Evolutionary conservation across 805 yeast species (phyloP).

Genomic region (Spathaspora girioi): DNA sequence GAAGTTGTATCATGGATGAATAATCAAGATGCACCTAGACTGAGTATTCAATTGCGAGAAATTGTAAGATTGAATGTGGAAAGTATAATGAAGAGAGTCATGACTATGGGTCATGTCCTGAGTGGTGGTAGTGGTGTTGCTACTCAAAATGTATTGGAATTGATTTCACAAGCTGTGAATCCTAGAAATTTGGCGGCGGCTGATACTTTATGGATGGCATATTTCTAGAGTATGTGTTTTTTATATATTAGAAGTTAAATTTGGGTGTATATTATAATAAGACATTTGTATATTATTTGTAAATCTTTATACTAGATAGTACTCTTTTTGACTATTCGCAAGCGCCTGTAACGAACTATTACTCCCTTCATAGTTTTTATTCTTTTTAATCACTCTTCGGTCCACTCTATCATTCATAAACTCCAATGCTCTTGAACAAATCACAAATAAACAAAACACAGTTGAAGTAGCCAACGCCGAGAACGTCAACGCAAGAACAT

Average conservation of each 20-base stretch:
- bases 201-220: constrained; percentile 95
- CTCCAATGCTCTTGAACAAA: constrained; percentile 13
- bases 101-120: constrained; percentile 58
- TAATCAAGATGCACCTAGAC: constrained; percentile 68
- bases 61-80: constrained; percentile 88
- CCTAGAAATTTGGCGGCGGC: constrained; percentile 90
- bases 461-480: constrained; percentile 12
- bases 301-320: constrained; percentile 2
- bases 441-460: constrained; percentile 8
- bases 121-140: constrained; percentile 75
- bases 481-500: constrained; percentile 14
- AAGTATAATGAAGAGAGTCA: constrained; percentile 70
- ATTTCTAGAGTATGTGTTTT: constrained; percentile 44
- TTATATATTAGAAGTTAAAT: not conserved
- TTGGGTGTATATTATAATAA: too few relatives aligned
- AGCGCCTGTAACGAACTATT: constrained; percentile 1
- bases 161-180: constrained; percentile 91
- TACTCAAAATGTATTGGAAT: constrained; percentile 84
- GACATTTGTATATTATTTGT: not conserved
- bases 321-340: not conserved
- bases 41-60: constrained; percentile 73
- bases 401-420: constrained; percentile 20
- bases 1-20: constrained; percentile 94
- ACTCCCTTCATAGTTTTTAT: not conserved
- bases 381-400: constrained; percentile 8